Evolutionary conservation across 306 rosid genomes (phyloP), one percentile per base, ranked within the genome.

Genomic region (Citrullus amarus): DNA sequence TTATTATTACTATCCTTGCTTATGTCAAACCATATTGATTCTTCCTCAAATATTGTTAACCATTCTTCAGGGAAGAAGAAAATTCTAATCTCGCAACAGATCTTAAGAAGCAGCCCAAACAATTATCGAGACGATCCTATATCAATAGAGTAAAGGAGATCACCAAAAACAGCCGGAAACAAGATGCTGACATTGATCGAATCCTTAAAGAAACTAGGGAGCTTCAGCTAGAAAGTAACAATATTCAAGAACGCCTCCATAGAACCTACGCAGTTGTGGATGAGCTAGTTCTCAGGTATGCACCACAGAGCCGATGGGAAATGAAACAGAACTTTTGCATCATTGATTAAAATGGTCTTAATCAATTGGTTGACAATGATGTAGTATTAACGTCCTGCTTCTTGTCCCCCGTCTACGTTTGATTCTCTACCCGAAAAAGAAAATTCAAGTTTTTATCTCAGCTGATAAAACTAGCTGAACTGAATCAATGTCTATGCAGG

Each of bases 181-280:
- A 92, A 86, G 97, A 92, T 62, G 86, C 90, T 55, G 99, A 90
- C 83, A 86, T 95, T 39, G 92, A 90, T 74, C 85, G 84, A 75
- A 95, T 95, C 76, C 82, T 95, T 74, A 89, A 88, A 82, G 92
- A 92, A 80, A 95, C 97, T 16, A 84, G 99, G 87, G 96, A 86
- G 87, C 88, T 95, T 84, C 99, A 92, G 70, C 76, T 95, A 65
- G 97, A 92, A 84, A 92, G 93, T 85, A 95, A 92, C 60, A 89
- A 88, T 28, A 92, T 92, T 77, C 97, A 83, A 72, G 99, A 95
- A 76, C 86, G 97, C 79, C 94, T 95, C 77, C 92, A 92, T 72
- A 86, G 97, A 30, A 91, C 95, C 0, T 86, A 91, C 74, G 89
- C 97, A 53, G 88, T 95, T 34, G 93, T 89, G 0, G 97, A 90